These are phyloP conservation scores for Withania somnifera DNA, from an alignment of 305 asterid species.

Conservation along the genomic window DNA sequence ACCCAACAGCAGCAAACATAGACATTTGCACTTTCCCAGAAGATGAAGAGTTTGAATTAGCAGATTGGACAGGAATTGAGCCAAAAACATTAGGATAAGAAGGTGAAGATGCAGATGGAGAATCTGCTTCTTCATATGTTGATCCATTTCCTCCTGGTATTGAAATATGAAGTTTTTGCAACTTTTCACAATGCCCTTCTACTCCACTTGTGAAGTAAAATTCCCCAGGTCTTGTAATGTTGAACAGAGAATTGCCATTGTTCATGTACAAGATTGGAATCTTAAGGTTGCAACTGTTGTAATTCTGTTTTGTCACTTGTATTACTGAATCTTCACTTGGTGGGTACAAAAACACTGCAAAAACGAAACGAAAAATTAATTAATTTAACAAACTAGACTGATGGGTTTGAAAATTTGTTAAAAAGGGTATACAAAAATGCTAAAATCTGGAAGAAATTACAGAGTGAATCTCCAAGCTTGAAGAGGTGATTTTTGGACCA, in stretches of 20 bases:
- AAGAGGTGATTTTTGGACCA: conserved; percentile 54
- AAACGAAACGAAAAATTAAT: neutral
- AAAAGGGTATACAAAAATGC: neutral
- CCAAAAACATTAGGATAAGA: conserved; percentile 55
- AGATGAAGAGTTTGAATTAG: conserved; percentile 13
- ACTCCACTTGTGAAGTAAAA: conserved; percentile 74
- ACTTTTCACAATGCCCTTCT: conserved; percentile 50
- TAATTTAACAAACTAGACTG: neutral
- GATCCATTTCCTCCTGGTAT: conserved; percentile 56
- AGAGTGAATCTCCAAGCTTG: conserved; percentile 60
- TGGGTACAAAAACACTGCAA: conserved; percentile 83
- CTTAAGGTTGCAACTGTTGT: conserved; percentile 48
- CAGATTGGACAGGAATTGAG: conserved; percentile 26
- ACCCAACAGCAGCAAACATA: neutral
- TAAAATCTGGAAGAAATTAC: conserved; percentile 25
- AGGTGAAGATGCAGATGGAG: conserved; percentile 30
- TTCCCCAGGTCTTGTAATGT: conserved; percentile 44
- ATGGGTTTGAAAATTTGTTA: neutral
- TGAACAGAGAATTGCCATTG: conserved; percentile 75
- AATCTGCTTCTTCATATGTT: conserved; percentile 16
- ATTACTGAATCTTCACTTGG: conserved; percentile 88
- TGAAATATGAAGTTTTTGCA: conserved; percentile 53
- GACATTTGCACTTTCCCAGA: conserved; percentile 16
- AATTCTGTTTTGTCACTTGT: conserved; percentile 50
- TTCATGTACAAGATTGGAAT: conserved; percentile 66